Percentiles rank a stretch among this genome's conserved stretches.
Evolutionary conservation across 495 filamentous ascomycete species (phyloP).

Genomic region (Aspergillus steynii): DNA sequence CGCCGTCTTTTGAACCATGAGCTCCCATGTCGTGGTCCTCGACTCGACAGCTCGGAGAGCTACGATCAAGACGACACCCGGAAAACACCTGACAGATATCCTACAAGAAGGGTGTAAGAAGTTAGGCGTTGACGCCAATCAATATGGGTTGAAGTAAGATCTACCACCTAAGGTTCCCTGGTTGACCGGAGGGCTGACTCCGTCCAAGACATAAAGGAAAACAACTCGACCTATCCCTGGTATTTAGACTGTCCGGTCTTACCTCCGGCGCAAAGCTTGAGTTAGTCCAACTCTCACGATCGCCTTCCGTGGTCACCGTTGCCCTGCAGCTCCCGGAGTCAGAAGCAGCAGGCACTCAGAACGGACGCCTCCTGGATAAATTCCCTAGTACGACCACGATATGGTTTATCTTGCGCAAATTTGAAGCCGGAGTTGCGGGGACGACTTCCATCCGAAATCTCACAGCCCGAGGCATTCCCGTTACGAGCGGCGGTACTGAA

Average conservation of each 20-base stretch:
- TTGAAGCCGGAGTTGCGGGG: conserved; percentile 68
- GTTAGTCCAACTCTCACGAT: conserved; percentile 79
- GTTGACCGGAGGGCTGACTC: conserved; percentile 11
- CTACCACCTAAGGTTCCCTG: neutral
- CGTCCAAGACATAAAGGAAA: conserved; percentile 71
- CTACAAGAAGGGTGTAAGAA: conserved; percentile 83
- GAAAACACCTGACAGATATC: conserved; percentile 77
- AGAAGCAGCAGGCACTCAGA: conserved; percentile 56
- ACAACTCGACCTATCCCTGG: conserved; percentile 76
- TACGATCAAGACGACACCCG: conserved; percentile 80
- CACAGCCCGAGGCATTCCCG: conserved; percentile 73
- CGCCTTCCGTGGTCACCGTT: conserved; percentile 79
- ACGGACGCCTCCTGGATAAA: conserved; percentile 72
- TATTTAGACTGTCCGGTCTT: conserved; percentile 84
- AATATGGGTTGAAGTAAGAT: conserved; percentile 77
- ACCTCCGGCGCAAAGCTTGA: conserved; percentile 86
- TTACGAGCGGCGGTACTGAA: conserved; percentile 52
- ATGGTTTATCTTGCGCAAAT: conserved; percentile 86
- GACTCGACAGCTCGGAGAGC: conserved; percentile 70
- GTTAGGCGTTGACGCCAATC: conserved; percentile 67
- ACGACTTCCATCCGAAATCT: conserved; percentile 63
- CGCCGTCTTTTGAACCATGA: conserved; percentile 53
- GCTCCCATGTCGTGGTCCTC: conserved; percentile 85
- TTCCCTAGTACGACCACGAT: conserved; percentile 80
- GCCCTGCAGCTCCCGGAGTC: conserved; percentile 76